These are phyloP conservation scores for Plasmodium berghei DNA, from an alignment of 169 alveolate species.

Conservation along the genomic window DNA sequence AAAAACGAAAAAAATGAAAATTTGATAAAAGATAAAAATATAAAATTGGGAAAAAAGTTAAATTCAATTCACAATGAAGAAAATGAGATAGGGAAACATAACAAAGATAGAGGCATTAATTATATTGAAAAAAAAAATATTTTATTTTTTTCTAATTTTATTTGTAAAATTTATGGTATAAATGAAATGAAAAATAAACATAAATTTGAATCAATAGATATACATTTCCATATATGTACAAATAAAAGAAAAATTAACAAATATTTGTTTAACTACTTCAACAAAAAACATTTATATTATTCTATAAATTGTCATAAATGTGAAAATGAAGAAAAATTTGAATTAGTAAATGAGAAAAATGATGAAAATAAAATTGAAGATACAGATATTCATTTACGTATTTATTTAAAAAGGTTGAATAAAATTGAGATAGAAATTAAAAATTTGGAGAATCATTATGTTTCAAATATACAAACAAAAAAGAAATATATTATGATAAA, in stretches of 20 bases:
- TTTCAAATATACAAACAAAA: not conserved
- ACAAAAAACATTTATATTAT: constrained; percentile 2
- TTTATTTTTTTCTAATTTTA: constrained; percentile 59
- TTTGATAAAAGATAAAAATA: not conserved
- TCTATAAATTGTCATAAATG: not conserved
- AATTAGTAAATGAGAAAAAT: not conserved
- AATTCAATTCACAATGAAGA: not conserved
- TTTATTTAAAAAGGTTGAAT: too few relatives aligned
- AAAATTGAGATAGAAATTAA: too few relatives aligned
- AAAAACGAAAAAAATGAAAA: not conserved
- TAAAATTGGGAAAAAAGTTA: not conserved
- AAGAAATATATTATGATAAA: constrained; percentile 7
- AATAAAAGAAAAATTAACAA: constrained; percentile 12
- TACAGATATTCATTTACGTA: not conserved
- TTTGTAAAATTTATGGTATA: constrained; percentile 21
- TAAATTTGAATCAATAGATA: constrained; percentile 30
- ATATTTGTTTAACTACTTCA: not conserved
- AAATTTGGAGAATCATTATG: too few relatives aligned
- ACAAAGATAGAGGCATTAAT: not conserved
- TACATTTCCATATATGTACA: constrained; percentile 46
- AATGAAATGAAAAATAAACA: constrained; percentile 5
- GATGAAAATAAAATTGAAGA: not conserved
- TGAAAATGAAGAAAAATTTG: not conserved
- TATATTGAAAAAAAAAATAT: constrained; percentile 22
- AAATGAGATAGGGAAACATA: not conserved